Percentiles rank a stretch among this genome's conserved stretches.
Conservation (phyloP, 371 early-diverging fungal species). For the Mucor irregularis region DNA sequence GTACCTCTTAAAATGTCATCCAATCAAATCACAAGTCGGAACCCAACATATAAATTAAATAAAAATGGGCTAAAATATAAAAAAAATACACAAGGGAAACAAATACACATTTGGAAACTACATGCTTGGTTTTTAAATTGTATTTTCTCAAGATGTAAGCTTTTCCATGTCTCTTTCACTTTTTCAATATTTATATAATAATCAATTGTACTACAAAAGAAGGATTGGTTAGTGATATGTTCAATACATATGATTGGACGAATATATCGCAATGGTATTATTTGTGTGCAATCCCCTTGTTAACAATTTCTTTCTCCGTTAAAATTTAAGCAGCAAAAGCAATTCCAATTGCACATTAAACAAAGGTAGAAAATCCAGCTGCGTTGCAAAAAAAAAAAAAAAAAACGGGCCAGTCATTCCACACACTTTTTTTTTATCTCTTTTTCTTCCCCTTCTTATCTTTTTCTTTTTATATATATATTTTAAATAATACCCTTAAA, state of each 20-base stretch:
- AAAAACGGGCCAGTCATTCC: neutral
- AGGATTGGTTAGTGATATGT: constrained; percentile 9
- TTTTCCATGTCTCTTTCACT: too few species aligned
- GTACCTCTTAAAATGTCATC: too few species aligned
- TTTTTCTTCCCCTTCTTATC: constrained; percentile 1
- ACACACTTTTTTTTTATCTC: constrained; percentile 1
- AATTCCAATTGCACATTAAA: too few species aligned
- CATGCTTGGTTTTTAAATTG: neutral
- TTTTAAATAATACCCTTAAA: neutral
- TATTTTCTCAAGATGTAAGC: neutral
- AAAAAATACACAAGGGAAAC: too few species aligned
- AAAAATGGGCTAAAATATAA: too few species aligned
- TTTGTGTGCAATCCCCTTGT: constrained; percentile 11
- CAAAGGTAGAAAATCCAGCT: too few species aligned
- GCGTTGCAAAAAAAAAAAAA: constrained; percentile 5
- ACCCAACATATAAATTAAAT: too few species aligned
- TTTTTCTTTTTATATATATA: constrained; percentile 1
- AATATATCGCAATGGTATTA: constrained; percentile 6
- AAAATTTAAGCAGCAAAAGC: too few species aligned
- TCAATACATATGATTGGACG: constrained; percentile 7
- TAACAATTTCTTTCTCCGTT: constrained; percentile 18
- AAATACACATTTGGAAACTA: too few species aligned
- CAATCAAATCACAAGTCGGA: too few species aligned
- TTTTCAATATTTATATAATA: too few species aligned
- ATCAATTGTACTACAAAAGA: too few species aligned